These are phyloP conservation scores for Geoglossum cookeanum DNA, from an alignment of 2,329 filamentous ascomycete species.

Conservation along the genomic window DNA sequence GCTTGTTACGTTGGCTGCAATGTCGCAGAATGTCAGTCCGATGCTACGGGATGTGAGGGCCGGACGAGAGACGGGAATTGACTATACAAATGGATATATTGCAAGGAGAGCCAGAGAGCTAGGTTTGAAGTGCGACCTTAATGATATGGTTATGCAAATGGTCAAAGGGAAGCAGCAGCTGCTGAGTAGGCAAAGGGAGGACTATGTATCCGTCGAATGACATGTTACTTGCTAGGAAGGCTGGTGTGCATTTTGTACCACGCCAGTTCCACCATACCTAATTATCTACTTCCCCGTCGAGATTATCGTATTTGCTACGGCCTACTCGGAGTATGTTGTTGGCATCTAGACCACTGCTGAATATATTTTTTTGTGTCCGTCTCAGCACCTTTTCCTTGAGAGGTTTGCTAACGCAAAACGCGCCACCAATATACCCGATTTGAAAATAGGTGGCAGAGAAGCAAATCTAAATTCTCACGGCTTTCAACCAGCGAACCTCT, in stretches of 20 bases:
- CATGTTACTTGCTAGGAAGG: not conserved
- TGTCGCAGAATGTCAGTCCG: constrained; percentile 37
- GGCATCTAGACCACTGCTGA: too few species aligned
- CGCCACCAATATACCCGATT: too few species aligned
- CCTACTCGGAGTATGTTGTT: too few species aligned
- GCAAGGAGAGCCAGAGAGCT: constrained; percentile 50
- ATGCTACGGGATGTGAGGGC: constrained; percentile 48
- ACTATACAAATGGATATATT: constrained; percentile 81
- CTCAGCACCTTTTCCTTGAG: too few species aligned
- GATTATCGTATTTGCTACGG: too few species aligned
- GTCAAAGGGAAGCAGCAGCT: constrained; percentile 49
- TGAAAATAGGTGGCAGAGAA: too few species aligned
- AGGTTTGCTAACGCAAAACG: too few species aligned
- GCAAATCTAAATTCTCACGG: too few species aligned
- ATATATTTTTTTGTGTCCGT: too few species aligned
- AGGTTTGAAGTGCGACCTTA: constrained; percentile 52
- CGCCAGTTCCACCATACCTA: not conserved
- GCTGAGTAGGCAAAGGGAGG: constrained; percentile 11
- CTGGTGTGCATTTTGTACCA: not conserved
- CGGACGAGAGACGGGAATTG: constrained; percentile 52
- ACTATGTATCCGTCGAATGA: not conserved
- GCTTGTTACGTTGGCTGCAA: constrained; percentile 32
- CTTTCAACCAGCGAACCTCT: too few species aligned
- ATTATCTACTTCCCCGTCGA: too few species aligned
- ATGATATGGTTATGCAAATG: constrained; percentile 52